Conservation (phyloP, 345 rosid species). For the Citrus maxima region DNA sequence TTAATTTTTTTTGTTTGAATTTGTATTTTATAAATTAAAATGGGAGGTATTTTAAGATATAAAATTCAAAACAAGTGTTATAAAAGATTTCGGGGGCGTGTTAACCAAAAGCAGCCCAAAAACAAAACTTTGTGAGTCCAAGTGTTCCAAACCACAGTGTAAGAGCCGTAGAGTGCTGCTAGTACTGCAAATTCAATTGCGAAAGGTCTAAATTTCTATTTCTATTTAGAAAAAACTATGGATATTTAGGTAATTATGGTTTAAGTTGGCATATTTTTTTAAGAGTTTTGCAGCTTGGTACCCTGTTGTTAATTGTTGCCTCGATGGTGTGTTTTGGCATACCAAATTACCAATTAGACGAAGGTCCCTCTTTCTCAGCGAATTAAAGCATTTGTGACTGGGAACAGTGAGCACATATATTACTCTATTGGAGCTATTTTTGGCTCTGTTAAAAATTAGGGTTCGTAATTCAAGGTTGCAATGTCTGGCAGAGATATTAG, state of each 20-base stretch:
- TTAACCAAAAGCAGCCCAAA: too few species aligned
- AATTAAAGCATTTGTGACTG: background rate
- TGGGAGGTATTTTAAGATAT: too few species aligned
- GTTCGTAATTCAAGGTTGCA: background rate
- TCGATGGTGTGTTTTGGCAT: background rate
- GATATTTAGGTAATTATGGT: background rate
- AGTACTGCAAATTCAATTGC: too few species aligned
- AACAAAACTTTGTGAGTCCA: too few species aligned
- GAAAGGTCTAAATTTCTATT: background rate
- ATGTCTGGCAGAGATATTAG: constrained; percentile 9
- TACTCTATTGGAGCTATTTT: background rate
- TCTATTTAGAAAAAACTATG: background rate
- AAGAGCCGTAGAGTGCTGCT: too few species aligned
- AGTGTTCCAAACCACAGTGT: too few species aligned
- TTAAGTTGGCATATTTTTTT: background rate
- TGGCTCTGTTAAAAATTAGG: background rate
- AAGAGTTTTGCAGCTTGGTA: background rate
- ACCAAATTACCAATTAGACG: background rate
- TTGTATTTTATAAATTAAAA: too few species aligned
- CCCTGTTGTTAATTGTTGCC: background rate
- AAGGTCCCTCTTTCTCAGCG: background rate
- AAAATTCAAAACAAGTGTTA: too few species aligned
- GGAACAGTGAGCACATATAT: background rate
- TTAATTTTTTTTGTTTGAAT: too few species aligned
- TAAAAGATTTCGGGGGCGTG: too few species aligned